These are phyloP conservation scores for Alternaria conjuncta DNA, from an alignment of 2,329 filamentous ascomycete genomes.

Conservation along the genomic window DNA sequence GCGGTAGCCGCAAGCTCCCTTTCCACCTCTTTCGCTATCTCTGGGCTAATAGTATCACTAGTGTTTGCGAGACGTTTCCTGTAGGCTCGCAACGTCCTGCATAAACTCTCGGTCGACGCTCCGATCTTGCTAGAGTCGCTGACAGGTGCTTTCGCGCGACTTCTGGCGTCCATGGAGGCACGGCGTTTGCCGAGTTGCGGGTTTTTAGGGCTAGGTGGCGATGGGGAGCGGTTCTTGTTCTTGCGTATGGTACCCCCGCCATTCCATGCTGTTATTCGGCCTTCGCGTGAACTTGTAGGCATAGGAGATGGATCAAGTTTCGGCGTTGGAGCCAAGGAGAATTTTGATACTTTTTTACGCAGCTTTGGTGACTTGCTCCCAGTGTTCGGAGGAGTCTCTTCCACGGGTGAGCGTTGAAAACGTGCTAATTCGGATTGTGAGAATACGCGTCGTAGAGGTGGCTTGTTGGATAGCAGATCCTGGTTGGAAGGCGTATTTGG, in stretches of 20 bases:
- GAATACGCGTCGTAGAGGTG: conserved; percentile 82
- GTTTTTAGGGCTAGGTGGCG: conserved; percentile 48
- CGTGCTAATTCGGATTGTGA: conserved; percentile 87
- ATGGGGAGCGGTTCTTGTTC: conserved; percentile 51
- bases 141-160: conserved; percentile 52
- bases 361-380: conserved; percentile 58
- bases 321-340: conserved; percentile 55
- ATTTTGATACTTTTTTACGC: conserved; percentile 62
- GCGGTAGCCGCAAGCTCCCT: conserved; percentile 61
- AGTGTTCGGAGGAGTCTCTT: conserved; percentile 42
- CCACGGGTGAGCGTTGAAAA: conserved; percentile 64
- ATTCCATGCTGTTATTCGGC: conserved; percentile 21
- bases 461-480: conserved; percentile 56
- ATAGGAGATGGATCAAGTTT: conserved; percentile 53
- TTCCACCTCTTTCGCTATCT: conserved; percentile 62
- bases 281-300: conserved; percentile 31
- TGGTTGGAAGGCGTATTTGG: conserved; percentile 41
- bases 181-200: conserved; percentile 50
- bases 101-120: conserved; percentile 61
- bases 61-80: conserved; percentile 63
- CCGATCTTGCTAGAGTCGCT: conserved; percentile 45
- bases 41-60: conserved; percentile 53
- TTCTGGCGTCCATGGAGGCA: conserved; percentile 59
- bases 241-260: conserved; percentile 32
- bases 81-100: conserved; percentile 63